Base-by-base conservation (phyloP, 495 filamentous ascomycete species). In the Parmelia sp. region DNA sequence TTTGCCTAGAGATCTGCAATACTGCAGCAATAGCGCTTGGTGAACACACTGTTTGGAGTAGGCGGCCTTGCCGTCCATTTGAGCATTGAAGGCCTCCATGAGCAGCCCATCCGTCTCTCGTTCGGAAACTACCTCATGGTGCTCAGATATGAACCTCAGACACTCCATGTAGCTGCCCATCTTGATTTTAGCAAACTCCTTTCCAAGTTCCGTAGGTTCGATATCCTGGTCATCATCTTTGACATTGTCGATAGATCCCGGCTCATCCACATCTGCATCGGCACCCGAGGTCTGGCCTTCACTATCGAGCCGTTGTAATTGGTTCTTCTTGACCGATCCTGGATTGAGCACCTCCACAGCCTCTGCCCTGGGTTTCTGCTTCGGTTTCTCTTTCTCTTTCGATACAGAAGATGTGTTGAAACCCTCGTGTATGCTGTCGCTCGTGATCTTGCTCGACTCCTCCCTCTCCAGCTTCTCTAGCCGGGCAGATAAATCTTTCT, bases 21-120 rank as follows among this genome's bases (percentile, higher is more conserved):
- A 98, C 75, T 97, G 95, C 33, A 97, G 76, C 27, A 98, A 80
- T 14, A 98, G 80, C 15, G 86, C 93, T 73, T 97, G 92, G 76
- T 98, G 94, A 37, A 98, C 92, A 75, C 90, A 97, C 74, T 93
- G 89, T 39, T 88, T 85, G 12, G 92, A 87, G 68, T 88, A 88
- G 9, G 88, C 87, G 29, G 88, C 85, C 61, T 88, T 84, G 47
- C 86, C 85, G 63, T 88, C 86, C 51, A 90, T 82, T 70, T 92
- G 87, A 10, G 84, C 83, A 72, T 94, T 92, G 75, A 98, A 97
- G 10, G 91, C 94, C 77, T 96, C 84, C 55, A 96, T 83, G 17
- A 98, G 80, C 3, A 97, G 78, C 29, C 90, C 94, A 71, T 98
- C 95, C 0, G 91, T 95, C 74, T 97, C 91, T 64, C 86, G 86